phyloP scores from a whole-genome alignment of 176 grass and related monocot genomes.

The Lolium rigidum region DNA sequence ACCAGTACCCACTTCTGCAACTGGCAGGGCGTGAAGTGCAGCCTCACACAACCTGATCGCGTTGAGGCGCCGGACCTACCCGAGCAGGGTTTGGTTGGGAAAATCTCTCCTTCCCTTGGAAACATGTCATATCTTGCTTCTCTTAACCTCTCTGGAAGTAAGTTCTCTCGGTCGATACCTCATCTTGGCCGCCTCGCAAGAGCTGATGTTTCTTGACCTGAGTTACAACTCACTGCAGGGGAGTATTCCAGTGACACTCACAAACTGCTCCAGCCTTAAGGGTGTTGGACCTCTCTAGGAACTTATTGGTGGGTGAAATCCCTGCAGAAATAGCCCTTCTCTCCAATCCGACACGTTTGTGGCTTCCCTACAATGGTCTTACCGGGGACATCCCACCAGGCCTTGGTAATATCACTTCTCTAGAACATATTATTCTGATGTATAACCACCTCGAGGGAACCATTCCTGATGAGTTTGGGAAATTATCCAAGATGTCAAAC shows the following conservation, averaged over 20 bases:
- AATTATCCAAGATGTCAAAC: neutral
- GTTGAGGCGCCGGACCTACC: neutral
- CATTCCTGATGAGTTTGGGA: slow-evolving; percentile 41
- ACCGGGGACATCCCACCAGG: slow-evolving; percentile 44
- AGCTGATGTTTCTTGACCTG: neutral
- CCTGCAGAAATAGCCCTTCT: slow-evolving; percentile 37
- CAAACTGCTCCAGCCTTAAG: slow-evolving; percentile 33
- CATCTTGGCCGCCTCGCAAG: neutral
- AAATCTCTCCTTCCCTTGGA: slow-evolving; percentile 21
- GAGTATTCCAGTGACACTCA: slow-evolving; percentile 24
- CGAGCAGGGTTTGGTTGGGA: neutral
- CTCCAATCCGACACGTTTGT: slow-evolving; percentile 28
- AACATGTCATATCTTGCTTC: slow-evolving; percentile 3
- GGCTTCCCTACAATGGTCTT: slow-evolving; percentile 37
- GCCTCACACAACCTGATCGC: neutral
- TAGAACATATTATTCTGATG: slow-evolving; percentile 14
- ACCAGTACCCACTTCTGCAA: slow-evolving; percentile 26
- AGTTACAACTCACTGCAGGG: neutral
- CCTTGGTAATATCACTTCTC: slow-evolving; percentile 49
- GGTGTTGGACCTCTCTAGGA: slow-evolving; percentile 32
- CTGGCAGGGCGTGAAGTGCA: slow-evolving; percentile 17
- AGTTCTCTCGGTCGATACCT: slow-evolving; percentile 14
- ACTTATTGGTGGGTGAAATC: slow-evolving; percentile 41
- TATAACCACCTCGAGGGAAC: slow-evolving; percentile 28
- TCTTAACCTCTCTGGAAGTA: slow-evolving; percentile 2